phyloP scores from a whole-genome alignment of 371 early-diverging fungal genomes.

The Mucor racemosus region DNA sequence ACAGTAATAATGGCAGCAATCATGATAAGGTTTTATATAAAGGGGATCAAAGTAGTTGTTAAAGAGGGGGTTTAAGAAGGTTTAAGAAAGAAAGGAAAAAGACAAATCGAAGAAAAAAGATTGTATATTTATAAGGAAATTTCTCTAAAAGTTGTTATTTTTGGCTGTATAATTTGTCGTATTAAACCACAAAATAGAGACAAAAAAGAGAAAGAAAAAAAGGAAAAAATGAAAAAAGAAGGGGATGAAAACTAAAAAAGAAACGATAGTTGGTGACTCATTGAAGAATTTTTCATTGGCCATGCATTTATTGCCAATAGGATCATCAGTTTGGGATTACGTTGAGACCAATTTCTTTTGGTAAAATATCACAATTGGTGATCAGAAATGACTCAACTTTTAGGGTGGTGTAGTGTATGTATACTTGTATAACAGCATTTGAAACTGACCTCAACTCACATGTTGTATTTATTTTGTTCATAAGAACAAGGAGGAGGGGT shows the following conservation, averaged over 20 bases:
- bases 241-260: background rate
- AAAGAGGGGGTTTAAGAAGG: background rate
- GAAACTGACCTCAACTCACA: background rate
- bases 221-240: background rate
- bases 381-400: constrained; percentile 9
- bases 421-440: background rate
- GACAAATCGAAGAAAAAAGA: background rate
- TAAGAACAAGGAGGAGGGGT: background rate
- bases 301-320: background rate
- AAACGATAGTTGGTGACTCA: background rate
- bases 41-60: background rate
- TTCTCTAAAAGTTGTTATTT: background rate
- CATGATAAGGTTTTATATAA: constrained; percentile 10
- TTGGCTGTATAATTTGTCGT: background rate
- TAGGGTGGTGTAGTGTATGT: background rate
- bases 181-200: background rate
- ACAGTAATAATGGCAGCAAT: constrained; percentile 20
- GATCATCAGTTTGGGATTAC: background rate
- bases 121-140: background rate
- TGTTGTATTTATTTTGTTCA: background rate
- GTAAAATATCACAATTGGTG: constrained; percentile 6
- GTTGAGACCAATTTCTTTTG: constrained; percentile 4
- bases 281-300: constrained; percentile 6
- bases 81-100: background rate
- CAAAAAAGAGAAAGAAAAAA: background rate